Conservation (phyloP, 1,139 yeast genomes). For the Debaryomycetaceae sp. region DNA sequence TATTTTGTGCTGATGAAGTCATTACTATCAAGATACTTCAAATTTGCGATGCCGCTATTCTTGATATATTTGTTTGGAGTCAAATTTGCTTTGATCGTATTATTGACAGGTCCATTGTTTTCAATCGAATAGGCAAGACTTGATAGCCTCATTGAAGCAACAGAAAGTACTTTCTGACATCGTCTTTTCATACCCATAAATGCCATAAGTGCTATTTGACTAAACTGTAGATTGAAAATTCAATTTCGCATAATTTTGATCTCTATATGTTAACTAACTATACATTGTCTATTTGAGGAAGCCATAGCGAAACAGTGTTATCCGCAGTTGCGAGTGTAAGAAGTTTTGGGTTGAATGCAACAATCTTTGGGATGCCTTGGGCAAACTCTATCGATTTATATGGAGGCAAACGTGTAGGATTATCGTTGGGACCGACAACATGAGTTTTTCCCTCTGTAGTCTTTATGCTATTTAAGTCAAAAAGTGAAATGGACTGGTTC, state of each 20-base stretch:
- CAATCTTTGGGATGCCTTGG: slow-evolving; percentile 52
- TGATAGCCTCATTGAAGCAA: too few relatives aligned
- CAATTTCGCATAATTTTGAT: too few relatives aligned
- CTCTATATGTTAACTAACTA: not conserved
- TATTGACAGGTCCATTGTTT: too few relatives aligned
- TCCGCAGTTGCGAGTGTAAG: slow-evolving; percentile 84
- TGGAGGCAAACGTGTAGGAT: slow-evolving; percentile 23
- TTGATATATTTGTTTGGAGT: not conserved
- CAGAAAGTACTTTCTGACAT: too few relatives aligned
- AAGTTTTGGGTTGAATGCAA: slow-evolving; percentile 75
- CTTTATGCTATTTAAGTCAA: slow-evolving; percentile 51
- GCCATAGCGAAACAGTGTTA: slow-evolving; percentile 44
- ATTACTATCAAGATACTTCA: not conserved
- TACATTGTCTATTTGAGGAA: slow-evolving; percentile 16
- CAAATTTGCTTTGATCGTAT: not conserved
- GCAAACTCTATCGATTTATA: slow-evolving; percentile 21
- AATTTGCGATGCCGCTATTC: not conserved
- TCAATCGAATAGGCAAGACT: too few relatives aligned
- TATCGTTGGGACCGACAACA: slow-evolving; percentile 13
- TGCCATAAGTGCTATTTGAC: too few relatives aligned
- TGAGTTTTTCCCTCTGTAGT: slow-evolving; percentile 23
- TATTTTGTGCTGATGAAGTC: slow-evolving; percentile 2
- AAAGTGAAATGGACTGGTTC: slow-evolving; percentile 54
- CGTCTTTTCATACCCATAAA: too few relatives aligned
- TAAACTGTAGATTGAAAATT: too few relatives aligned